Evolutionary conservation across 2,329 filamentous ascomycete genomes (phyloP).

Genomic region (Cercospora citrullina): DNA sequence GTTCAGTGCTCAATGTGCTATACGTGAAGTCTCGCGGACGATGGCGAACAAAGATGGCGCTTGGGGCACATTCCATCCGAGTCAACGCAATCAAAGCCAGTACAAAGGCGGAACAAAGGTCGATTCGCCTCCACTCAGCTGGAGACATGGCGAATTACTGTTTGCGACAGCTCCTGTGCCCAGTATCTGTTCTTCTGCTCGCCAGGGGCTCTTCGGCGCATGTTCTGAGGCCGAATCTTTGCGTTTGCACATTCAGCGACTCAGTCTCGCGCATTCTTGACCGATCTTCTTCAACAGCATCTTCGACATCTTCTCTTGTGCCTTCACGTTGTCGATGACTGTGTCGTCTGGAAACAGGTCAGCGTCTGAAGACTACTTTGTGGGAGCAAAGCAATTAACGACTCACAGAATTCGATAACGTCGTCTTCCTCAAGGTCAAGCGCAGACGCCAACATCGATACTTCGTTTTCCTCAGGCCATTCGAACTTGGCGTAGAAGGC

Average conservation of each 20-base stretch:
- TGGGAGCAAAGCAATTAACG: not conserved
- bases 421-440: conserved; percentile 3
- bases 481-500: conserved; percentile 17
- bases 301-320: not conserved
- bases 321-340: not conserved
- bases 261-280: not conserved
- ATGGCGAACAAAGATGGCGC: not conserved
- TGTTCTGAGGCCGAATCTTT: not conserved
- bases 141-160: not conserved
- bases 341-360: not conserved
- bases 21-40: not conserved
- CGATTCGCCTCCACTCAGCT: not conserved
- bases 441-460: conserved; percentile 17
- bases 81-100: conserved; percentile 13
- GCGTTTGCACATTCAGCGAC: conserved; percentile 7
- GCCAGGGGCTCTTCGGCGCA: not conserved
- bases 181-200: not conserved
- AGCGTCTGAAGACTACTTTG: not conserved
- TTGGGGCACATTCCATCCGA: conserved; percentile 13
- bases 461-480: conserved; percentile 19
- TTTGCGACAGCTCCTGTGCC: not conserved
- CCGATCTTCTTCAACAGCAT: conserved; percentile 4
- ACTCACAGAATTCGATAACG: conserved; percentile 26
- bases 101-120: conserved; percentile 17
- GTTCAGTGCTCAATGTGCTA: not conserved